A percentile compares a stretch with the other conserved stretches of the same genome.
Conservation (phyloP, 139 green algal genomes). For the Gonium pectorale region DNA sequence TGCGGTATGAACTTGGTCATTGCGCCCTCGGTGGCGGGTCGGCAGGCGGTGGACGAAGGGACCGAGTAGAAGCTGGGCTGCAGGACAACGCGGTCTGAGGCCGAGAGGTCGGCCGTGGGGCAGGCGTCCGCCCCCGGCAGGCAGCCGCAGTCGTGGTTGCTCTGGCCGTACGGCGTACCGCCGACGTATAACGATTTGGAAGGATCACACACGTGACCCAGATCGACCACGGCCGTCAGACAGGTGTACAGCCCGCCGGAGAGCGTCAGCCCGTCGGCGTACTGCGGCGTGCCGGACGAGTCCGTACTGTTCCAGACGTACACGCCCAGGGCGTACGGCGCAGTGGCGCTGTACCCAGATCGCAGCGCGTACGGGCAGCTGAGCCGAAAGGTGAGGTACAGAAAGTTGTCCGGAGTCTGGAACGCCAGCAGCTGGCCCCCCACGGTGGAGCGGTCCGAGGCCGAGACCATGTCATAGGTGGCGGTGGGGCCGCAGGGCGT, state of each 20-base stretch:
- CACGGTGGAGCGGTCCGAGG: not conserved
- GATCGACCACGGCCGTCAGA: not conserved
- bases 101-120: not conserved
- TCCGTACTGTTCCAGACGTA: conserved; percentile 30
- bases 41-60: conserved; percentile 1
- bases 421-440: conserved; percentile 2
- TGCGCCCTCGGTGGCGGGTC: not conserved
- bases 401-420: not conserved
- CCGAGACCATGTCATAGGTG: not conserved
- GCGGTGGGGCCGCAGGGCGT: not conserved
- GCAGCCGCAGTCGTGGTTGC: conserved; percentile 21
- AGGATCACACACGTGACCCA: conserved; percentile 21
- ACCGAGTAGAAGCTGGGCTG: conserved; percentile 25
- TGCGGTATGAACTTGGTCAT: not conserved
- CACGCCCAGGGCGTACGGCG: conserved; percentile 2
- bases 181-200: not conserved
- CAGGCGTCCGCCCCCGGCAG: not conserved
- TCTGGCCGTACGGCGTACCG: not conserved
- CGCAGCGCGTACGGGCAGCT: conserved; percentile 28
- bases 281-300: conserved; percentile 4
- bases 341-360: too few relatives aligned
- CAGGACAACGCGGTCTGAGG: not conserved
- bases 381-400: conserved; percentile 24
- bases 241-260: conserved; percentile 17
- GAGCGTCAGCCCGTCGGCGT: conserved; percentile 15